Evolutionary conservation across 441 rosid genomes (phyloP), one percentile per base, ranked within the genome.

Genomic region (Biscutella laevigata): DNA sequence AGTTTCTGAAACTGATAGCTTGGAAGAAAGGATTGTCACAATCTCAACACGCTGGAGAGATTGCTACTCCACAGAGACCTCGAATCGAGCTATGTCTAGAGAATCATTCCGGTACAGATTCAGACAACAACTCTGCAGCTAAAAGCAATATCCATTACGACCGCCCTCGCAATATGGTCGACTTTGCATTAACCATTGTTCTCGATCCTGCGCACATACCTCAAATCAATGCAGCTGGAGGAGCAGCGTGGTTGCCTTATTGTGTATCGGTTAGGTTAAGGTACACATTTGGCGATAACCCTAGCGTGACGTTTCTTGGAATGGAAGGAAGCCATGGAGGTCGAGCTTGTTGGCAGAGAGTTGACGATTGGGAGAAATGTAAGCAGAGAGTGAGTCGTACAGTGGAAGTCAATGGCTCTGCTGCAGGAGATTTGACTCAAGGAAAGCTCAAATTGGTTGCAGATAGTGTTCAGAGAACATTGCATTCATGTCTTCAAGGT

Each of bases 281-380:
- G 69, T 81, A 86, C 67, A 78, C 76, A 6, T 94, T 84, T 37
- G 84, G 90, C 7, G 97, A 94, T 39, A 89, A 63, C 61, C 59
- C 73, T 1, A 72, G 46, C 8, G 87, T 89, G 43, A 60, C 77
- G 21, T 84, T 84, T 64, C 86, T 89, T 25, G 76, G 91, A 2
- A 88, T 89, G 94, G 99, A 94, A 75, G 99, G 96, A 53, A 89
- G 96, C 73, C 97, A 89, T 27, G 99, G 99, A 53, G 99, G 97
- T 19, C 71, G 85, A 7, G 88, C 96, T 11, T 94, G 97, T 73
- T 94, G 97, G 99, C 68, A 72, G 13, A 71, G 74, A n/a, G 69
- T 26, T 10, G 97, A 86, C 1, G 97, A 89, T 6, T 94, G 99
- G 99, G 97, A 94, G 67, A 86, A 82, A 52, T 89, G 95, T 75